Evolutionary conservation across 129 eudicot species (phyloP).

Genomic region (Rutidosis leptorrhynchoides): DNA sequence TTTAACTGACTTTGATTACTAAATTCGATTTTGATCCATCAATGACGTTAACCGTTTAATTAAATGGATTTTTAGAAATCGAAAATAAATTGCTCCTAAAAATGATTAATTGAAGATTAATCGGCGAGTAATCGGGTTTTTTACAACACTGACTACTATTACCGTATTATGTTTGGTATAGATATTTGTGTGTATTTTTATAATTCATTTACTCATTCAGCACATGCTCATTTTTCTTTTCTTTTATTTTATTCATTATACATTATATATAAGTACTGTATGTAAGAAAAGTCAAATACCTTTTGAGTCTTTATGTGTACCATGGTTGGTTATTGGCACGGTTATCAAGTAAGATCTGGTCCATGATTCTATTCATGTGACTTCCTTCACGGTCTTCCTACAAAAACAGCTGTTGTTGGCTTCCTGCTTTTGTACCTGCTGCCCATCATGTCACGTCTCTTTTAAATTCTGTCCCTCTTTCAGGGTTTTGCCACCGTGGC

Average conservation of each 20-base stretch:
- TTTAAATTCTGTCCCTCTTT: slow-evolving; percentile 21
- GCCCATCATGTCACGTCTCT: slow-evolving; percentile 18
- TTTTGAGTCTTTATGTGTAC: neutral
- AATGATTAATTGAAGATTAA: too few relatives aligned
- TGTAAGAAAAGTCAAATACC: slow-evolving; percentile 1
- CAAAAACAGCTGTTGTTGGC: slow-evolving; percentile 11
- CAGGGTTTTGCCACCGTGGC: slow-evolving; percentile 13
- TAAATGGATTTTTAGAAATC: too few relatives aligned
- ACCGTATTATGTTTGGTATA: too few relatives aligned
- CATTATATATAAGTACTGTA: too few relatives aligned
- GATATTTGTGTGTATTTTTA: too few relatives aligned
- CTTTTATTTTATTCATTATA: too few relatives aligned
- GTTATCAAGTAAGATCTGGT: slow-evolving; percentile 22
- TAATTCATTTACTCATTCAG: neutral
- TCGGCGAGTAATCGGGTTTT: too few relatives aligned
- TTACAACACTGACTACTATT: too few relatives aligned
- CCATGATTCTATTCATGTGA: slow-evolving; percentile 31
- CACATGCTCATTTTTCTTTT: neutral
- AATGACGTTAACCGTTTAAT: too few relatives aligned
- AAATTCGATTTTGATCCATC: too few relatives aligned
- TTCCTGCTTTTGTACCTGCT: slow-evolving; percentile 1
- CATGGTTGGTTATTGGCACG: neutral
- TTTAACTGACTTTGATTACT: too few relatives aligned
- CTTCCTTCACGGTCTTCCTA: slow-evolving; percentile 23
- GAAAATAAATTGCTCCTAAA: too few relatives aligned